Evolutionary conservation across 2,329 filamentous ascomycete genomes (phyloP).

Genomic region (Elsinoe arachidis): DNA sequence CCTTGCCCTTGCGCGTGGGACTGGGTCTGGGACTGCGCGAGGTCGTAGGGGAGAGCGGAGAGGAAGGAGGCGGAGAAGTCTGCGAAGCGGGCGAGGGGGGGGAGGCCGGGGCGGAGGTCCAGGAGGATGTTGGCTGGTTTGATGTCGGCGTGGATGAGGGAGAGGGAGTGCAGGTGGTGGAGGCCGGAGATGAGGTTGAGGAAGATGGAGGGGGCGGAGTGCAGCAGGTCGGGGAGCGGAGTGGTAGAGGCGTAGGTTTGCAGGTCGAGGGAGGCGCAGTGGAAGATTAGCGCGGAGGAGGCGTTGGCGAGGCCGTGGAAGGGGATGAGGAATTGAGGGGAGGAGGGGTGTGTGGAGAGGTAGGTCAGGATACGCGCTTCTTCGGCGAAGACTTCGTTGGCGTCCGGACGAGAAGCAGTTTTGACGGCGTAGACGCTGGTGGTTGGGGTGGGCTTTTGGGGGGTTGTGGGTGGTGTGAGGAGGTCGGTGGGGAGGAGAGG

Average conservation of each 20-base stretch:
- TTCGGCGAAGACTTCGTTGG: slow-evolving; percentile 26
- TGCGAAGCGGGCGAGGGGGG: slow-evolving; percentile 28
- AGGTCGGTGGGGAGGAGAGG: neutral
- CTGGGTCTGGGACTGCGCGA: slow-evolving; percentile 34
- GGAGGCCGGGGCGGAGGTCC: slow-evolving; percentile 20
- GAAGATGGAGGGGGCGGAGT: slow-evolving; percentile 33
- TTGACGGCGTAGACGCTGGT: slow-evolving; percentile 27
- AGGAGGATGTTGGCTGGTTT: slow-evolving; percentile 42
- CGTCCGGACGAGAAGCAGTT: slow-evolving; percentile 24
- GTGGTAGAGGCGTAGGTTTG: slow-evolving; percentile 23
- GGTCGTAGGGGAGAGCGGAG: slow-evolving; percentile 18
- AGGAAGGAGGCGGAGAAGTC: slow-evolving; percentile 37
- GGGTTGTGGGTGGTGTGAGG: slow-evolving; percentile 17
- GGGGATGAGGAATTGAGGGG: slow-evolving; percentile 23
- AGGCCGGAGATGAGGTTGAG: slow-evolving; percentile 33
- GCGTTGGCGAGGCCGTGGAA: slow-evolving; percentile 27
- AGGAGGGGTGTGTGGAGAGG: slow-evolving; percentile 20
- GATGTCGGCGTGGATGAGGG: slow-evolving; percentile 38
- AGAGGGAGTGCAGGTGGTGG: slow-evolving; percentile 33
- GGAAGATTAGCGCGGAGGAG: slow-evolving; percentile 24
- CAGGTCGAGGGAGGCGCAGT: slow-evolving; percentile 18
- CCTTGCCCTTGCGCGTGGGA: slow-evolving; percentile 7
- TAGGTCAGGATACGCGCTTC: slow-evolving; percentile 28
- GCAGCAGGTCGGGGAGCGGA: neutral
- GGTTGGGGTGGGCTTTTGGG: slow-evolving; percentile 15